Evolutionary conservation across 768 basidiomycete genomes (phyloP).

Genomic region (Glaciozyma antarctica): DNA sequence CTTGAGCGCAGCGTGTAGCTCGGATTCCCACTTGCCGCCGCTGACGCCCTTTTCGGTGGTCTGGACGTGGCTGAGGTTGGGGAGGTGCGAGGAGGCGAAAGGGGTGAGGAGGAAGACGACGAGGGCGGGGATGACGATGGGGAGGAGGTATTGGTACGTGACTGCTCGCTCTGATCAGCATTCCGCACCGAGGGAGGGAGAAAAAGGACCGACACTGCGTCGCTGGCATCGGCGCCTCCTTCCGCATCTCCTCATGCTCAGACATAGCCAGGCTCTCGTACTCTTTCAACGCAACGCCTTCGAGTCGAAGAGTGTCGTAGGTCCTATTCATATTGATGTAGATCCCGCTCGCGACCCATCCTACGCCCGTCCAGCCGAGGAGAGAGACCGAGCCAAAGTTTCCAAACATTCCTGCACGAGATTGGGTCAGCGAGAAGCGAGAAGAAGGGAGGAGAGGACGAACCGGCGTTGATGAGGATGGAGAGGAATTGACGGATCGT

Average conservation of each 20-base stretch:
- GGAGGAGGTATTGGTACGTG: conserved; percentile 17
- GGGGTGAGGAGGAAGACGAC: conserved; percentile 9
- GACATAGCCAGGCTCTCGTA: not conserved
- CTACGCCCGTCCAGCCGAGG: conserved; percentile 32
- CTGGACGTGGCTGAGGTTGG: not conserved
- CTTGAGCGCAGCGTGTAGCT: conserved; percentile 11
- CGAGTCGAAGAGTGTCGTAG: conserved; percentile 13
- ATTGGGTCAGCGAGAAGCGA: not conserved
- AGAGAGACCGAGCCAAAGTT: conserved; percentile 25
- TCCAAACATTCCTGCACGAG: conserved; percentile 26
- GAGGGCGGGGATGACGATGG: conserved; percentile 9
- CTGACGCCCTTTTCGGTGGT: not conserved
- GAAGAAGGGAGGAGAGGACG: conserved; percentile 1
- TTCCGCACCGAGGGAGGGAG: too few relatives aligned
- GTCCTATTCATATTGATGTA: conserved; percentile 31
- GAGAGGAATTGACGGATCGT: conserved; percentile 33
- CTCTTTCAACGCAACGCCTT: not conserved
- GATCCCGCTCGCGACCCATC: conserved; percentile 29
- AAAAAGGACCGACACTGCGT: not conserved
- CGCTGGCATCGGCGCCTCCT: not conserved
- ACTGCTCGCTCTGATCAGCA: not conserved
- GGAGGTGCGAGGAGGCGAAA: not conserved
- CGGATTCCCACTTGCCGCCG: conserved; percentile 17
- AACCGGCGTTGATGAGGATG: conserved; percentile 35
- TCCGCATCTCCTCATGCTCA: not conserved